Evolutionary conservation across 163 green algal genomes (phyloP).

Genomic region (Chlamydomonas reinhardtii): DNA sequence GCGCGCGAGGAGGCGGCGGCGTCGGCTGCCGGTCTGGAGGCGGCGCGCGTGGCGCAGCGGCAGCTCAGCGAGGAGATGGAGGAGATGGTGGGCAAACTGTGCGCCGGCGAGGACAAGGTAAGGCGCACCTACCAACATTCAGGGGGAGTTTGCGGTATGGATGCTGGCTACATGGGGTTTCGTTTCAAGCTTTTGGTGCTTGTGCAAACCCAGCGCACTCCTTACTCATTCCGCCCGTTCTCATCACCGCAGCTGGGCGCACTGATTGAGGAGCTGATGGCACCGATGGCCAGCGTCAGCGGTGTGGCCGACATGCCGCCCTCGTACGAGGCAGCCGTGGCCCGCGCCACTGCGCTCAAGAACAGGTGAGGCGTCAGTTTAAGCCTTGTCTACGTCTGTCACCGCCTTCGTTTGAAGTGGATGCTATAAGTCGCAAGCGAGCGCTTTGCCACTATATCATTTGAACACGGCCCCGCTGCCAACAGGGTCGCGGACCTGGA

Average conservation of each 20-base stretch:
- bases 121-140: not conserved
- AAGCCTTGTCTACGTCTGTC: no score
- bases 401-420: no score
- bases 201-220: no score
- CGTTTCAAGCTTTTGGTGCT: no score
- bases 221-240: no score
- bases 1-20: not conserved
- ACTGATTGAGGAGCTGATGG: not conserved
- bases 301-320: no score
- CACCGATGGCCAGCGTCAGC: not conserved
- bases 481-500: not conserved
- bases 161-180: no score
- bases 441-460: no score
- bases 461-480: no score
- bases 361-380: not conserved
- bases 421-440: no score
- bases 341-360: not conserved
- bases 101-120: constrained; percentile 4
- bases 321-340: not conserved
- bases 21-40: no score
- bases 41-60: not conserved
- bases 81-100: constrained; percentile 27
- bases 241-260: not conserved
- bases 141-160: no score
- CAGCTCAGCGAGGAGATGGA: constrained; percentile 14